These are phyloP conservation scores for Pterocarpus santalinus DNA, from an alignment of 306 rosid genomes.

Conservation along the genomic window DNA sequence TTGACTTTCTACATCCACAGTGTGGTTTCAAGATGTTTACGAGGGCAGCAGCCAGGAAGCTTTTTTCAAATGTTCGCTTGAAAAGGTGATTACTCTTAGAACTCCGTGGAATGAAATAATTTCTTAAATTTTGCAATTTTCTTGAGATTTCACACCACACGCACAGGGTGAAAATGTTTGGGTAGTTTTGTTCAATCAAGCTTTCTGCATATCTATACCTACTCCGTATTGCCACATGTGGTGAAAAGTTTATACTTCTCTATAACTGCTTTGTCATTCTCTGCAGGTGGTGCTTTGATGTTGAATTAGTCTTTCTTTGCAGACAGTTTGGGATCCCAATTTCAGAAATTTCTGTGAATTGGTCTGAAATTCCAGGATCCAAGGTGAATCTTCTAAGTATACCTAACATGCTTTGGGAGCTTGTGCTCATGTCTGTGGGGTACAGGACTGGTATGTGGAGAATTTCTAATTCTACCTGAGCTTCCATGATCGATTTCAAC, in stretches of 20 bases:
- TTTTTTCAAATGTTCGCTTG: constrained; percentile 84
- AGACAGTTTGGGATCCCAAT: constrained; percentile 77
- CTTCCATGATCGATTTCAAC: constrained; percentile 24
- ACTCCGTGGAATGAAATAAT: constrained; percentile 26
- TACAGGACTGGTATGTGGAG: constrained; percentile 91
- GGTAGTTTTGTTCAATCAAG: neutral
- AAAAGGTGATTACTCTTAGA: constrained; percentile 63
- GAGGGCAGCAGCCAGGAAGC: constrained; percentile 91
- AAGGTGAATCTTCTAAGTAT: constrained; percentile 92
- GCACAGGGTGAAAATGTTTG: neutral
- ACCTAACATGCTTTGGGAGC: constrained; percentile 99
- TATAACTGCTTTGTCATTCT: constrained; percentile 35
- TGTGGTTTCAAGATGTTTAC: constrained; percentile 99
- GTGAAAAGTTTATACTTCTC: constrained; percentile 11
- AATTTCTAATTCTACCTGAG: constrained; percentile 65
- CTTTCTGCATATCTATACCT: neutral
- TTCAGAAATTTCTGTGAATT: constrained; percentile 90
- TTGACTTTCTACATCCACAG: constrained; percentile 57
- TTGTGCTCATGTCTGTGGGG: constrained; percentile 87
- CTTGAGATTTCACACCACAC: neutral
- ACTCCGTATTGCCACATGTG: neutral
- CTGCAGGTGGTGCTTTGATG: constrained; percentile 98
- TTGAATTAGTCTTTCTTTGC: constrained; percentile 82
- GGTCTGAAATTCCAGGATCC: constrained; percentile 99
- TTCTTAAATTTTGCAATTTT: constrained; percentile 15